These are phyloP conservation scores for Cyphellophora attinorum DNA, from an alignment of 2,329 filamentous ascomycete genomes.

Conservation along the genomic window DNA sequence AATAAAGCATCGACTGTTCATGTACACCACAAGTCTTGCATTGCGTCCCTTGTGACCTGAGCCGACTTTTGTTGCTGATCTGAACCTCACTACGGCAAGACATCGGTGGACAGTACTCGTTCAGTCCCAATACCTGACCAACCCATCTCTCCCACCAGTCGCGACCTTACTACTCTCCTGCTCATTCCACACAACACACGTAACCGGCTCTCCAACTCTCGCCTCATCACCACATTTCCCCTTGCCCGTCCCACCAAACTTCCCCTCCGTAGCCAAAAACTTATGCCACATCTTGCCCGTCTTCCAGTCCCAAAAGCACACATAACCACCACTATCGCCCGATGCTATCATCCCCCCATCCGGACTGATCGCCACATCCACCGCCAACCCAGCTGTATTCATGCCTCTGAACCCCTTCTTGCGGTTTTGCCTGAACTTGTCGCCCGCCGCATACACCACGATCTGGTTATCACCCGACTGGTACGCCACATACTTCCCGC, in stretches of 20 bases:
- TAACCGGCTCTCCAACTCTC: constrained; percentile 57
- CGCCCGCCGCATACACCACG: constrained; percentile 84
- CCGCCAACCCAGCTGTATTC: constrained; percentile 88
- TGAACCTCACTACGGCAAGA: too few species aligned
- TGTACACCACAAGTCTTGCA: too few species aligned
- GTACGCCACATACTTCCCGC: constrained; percentile 87
- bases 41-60: too few species aligned
- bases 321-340: constrained; percentile 78
- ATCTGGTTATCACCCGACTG: constrained; percentile 95
- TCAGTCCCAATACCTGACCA: constrained; percentile 88
- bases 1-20: too few species aligned
- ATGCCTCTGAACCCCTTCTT: constrained; percentile 96
- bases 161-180: constrained; percentile 92
- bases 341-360: constrained; percentile 85
- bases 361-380: constrained; percentile 78
- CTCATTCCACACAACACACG: constrained; percentile 92
- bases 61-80: too few species aligned
- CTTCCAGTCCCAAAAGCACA: constrained; percentile 99
- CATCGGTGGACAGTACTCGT: too few species aligned
- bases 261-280: constrained; percentile 60
- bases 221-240: too few species aligned
- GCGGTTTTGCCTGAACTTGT: constrained; percentile 93
- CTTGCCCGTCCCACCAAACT: constrained; percentile 7
- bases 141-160: constrained; percentile 79
- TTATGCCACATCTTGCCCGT: constrained; percentile 99